phyloP scores from a whole-genome alignment of 73 alveolate species.

The Symbiodinium natans region DNA sequence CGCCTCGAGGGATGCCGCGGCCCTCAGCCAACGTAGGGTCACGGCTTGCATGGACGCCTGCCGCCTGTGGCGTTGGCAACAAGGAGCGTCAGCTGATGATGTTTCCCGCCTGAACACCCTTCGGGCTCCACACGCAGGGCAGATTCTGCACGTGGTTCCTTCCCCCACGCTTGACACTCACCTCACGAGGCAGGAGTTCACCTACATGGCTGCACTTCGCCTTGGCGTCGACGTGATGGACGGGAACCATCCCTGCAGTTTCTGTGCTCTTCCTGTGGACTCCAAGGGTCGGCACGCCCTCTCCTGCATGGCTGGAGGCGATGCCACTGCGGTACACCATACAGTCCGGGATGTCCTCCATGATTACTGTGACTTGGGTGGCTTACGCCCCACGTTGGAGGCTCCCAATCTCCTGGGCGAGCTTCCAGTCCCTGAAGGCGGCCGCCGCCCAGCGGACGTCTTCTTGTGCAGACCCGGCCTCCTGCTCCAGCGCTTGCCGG shows the following conservation, averaged over 20 bases:
- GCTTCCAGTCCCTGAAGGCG: constrained; percentile 21
- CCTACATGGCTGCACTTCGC: background rate
- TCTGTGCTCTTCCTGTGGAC: background rate
- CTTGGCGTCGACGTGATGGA: background rate
- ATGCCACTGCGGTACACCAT: background rate
- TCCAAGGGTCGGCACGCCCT: constrained; percentile 20
- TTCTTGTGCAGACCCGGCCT: background rate
- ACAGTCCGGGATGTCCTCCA: background rate
- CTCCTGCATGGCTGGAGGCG: constrained; percentile 41
- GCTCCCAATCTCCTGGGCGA: constrained; percentile 5
- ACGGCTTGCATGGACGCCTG: background rate
- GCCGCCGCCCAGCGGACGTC: constrained; percentile 30
- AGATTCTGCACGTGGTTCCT: background rate
- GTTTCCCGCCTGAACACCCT: background rate
- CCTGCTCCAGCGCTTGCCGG: background rate
- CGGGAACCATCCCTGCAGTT: background rate
- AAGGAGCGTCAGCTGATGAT: background rate
- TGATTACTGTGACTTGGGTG: constrained; percentile 17
- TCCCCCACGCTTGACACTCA: background rate
- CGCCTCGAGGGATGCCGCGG: no score
- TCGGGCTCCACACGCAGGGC: background rate
- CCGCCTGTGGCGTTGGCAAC: background rate
- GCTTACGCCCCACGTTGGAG: constrained; percentile 1
- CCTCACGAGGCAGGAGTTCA: background rate
- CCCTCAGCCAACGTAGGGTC: background rate